These are phyloP conservation scores for Fusarium sp. DNA, from an alignment of 2,329 filamentous ascomycete genomes.

Conservation along the genomic window DNA sequence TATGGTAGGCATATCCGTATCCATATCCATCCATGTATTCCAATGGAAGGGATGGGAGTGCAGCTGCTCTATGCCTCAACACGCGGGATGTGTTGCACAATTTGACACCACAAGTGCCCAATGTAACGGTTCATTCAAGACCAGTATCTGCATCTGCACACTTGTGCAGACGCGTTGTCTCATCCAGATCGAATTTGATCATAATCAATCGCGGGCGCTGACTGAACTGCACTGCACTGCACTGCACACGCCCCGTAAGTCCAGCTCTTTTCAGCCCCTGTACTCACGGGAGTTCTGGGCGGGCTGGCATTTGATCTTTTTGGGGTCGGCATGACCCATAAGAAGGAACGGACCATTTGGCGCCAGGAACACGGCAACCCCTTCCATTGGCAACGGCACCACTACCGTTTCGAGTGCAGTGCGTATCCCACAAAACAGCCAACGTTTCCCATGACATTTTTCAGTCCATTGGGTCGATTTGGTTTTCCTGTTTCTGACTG, in stretches of 20 bases:
- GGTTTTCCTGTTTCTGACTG: conserved; percentile 30
- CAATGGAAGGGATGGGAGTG: conserved; percentile 12
- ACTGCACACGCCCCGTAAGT: conserved; percentile 10
- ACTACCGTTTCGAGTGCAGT: conserved; percentile 4
- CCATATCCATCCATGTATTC: conserved; percentile 16
- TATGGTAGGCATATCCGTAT: conserved; percentile 4
- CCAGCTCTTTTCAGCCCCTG: conserved; percentile 24
- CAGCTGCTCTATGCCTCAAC: conserved; percentile 16
- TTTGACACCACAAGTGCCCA: conserved; percentile 27
- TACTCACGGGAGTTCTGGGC: conserved; percentile 21
- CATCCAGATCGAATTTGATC: conserved; percentile 34
- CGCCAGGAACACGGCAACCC: conserved; percentile 22
- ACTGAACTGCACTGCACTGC: conserved; percentile 10
- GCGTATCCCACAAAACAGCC: background rate
- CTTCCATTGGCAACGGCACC: conserved; percentile 13
- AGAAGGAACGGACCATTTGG: conserved; percentile 32
- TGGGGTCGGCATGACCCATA: conserved; percentile 38
- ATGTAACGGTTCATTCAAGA: conserved; percentile 31
- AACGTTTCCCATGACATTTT: conserved; percentile 3
- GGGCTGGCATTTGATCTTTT: conserved; percentile 9
- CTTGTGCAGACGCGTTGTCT: conserved; percentile 44
- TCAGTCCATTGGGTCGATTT: conserved; percentile 23
- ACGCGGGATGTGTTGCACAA: conserved; percentile 41
- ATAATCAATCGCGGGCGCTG: conserved; percentile 32
- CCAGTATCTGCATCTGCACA: conserved; percentile 36